Conservation (phyloP, 1,139 yeast genomes). For the Taiozyma onychis region DNA sequence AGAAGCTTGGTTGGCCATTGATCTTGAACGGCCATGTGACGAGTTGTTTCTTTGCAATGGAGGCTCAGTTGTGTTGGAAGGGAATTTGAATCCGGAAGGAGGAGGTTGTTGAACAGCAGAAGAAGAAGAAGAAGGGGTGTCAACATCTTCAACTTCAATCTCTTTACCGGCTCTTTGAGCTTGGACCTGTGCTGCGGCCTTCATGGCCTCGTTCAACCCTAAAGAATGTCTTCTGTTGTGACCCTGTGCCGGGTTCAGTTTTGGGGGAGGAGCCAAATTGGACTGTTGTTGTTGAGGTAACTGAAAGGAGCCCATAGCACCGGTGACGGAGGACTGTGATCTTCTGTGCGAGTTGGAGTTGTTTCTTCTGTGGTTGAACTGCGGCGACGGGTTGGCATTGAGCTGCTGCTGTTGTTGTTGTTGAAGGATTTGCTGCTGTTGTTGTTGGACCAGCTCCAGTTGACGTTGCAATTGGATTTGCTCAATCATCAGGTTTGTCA, state of each 20-base stretch:
- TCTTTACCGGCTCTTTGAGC: constrained; percentile 45
- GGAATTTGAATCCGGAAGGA: constrained; percentile 45
- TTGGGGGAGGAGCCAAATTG: constrained; percentile 14
- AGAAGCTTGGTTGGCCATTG: constrained; percentile 29
- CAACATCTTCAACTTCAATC: constrained; percentile 8
- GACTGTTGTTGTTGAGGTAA: constrained; percentile 21
- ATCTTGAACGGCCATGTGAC: constrained; percentile 25
- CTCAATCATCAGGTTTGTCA: constrained; percentile 92
- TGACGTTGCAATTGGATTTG: constrained; percentile 92
- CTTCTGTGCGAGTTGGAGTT: constrained; percentile 25
- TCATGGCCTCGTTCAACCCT: constrained; percentile 91
- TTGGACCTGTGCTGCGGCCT: constrained; percentile 92
- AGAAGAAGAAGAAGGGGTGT: constrained; percentile 1
- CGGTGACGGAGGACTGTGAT: constrained; percentile 25
- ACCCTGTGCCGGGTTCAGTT: constrained; percentile 36
- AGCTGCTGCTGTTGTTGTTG: constrained; percentile 34
- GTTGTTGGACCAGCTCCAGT: constrained; percentile 84
- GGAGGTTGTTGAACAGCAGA: constrained; percentile 15
- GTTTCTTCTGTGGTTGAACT: constrained; percentile 23
- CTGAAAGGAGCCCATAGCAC: constrained; percentile 26
- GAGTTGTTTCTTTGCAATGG: constrained; percentile 6
- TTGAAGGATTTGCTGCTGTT: constrained; percentile 78
- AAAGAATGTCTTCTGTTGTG: constrained; percentile 90
- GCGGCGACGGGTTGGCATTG: constrained; percentile 1
- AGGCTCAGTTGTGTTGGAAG: constrained; percentile 37